These are phyloP conservation scores for Naganishia vishniacii DNA, from an alignment of 768 basidiomycete species.

Conservation along the genomic window DNA sequence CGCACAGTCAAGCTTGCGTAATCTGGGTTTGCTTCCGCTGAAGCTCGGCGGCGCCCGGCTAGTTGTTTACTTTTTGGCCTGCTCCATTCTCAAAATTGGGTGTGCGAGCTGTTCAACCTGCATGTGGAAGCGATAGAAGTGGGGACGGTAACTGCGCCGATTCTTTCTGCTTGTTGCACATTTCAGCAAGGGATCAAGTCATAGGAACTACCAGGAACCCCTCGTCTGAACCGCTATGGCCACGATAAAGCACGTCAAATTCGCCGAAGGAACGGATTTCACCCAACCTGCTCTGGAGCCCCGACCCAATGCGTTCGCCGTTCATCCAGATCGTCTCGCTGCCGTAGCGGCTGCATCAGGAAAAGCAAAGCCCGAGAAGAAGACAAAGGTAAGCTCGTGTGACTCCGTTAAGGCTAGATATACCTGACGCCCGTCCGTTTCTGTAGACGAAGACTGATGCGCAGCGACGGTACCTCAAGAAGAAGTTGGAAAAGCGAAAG, in stretches of 20 bases:
- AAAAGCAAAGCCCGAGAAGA: not conserved
- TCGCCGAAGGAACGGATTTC: not conserved
- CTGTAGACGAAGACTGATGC: constrained; percentile 62
- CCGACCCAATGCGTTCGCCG: not conserved
- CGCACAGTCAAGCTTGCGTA: constrained; percentile 2
- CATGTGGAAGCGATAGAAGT: too few species aligned
- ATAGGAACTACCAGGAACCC: too few species aligned
- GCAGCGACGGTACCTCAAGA: constrained; percentile 66
- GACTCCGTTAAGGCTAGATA: constrained; percentile 12
- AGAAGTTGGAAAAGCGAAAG: constrained; percentile 66
- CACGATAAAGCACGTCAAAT: constrained; percentile 17
- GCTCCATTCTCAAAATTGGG: not conserved
- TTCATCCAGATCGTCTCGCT: constrained; percentile 18
- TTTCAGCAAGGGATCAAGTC: too few species aligned
- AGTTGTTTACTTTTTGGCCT: constrained; percentile 9
- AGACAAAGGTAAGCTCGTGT: not conserved
- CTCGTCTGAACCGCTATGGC: not conserved
- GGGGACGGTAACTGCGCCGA: too few species aligned
- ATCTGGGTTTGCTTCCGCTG: not conserved
- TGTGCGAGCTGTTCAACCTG: too few species aligned
- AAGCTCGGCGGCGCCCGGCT: not conserved
- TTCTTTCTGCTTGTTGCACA: too few species aligned
- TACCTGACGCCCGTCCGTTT: too few species aligned
- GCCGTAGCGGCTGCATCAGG: constrained; percentile 10
- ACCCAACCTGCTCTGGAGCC: not conserved